Evolutionary conservation across 495 filamentous ascomycete species (phyloP).

Genomic region (Apiosordaria backusii): DNA sequence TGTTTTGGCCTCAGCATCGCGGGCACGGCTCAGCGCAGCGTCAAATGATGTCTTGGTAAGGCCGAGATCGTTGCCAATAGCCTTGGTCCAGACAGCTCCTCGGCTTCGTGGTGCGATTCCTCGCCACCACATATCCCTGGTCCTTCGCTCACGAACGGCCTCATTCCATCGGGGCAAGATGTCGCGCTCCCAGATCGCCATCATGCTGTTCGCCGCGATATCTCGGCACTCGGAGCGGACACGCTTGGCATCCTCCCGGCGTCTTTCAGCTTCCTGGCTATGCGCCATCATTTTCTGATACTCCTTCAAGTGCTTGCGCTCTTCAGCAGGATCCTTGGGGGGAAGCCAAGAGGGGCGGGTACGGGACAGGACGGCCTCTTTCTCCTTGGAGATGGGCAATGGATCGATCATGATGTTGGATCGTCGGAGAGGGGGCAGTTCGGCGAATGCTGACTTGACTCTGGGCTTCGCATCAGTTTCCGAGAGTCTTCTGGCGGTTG

Average conservation of each 20-base stretch:
- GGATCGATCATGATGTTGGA: conserved; percentile 96
- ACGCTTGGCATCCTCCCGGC: conserved; percentile 48
- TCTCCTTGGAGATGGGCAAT: conserved; percentile 91
- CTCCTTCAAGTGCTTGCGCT: conserved; percentile 84
- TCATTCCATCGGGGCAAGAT: conserved; percentile 82
- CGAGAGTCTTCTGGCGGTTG: conserved; percentile 34
- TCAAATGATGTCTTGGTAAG: conserved; percentile 72
- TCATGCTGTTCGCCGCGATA: conserved; percentile 62
- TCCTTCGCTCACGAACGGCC: conserved; percentile 68
- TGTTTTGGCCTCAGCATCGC: conserved; percentile 56
- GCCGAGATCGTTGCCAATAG: conserved; percentile 85
- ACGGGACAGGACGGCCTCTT: conserved; percentile 84
- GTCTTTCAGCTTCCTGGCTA: conserved; percentile 65
- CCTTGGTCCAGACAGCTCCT: conserved; percentile 79
- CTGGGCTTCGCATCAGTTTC: conserved; percentile 55
- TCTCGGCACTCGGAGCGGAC: conserved; percentile 48
- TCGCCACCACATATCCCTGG: conserved; percentile 90
- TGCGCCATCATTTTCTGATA: conserved; percentile 91
- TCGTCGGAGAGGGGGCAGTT: conserved; percentile 78
- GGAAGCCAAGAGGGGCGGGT: conserved; percentile 94
- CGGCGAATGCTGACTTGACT: conserved; percentile 52
- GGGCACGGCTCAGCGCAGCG: conserved; percentile 72
- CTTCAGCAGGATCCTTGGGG: conserved; percentile 89
- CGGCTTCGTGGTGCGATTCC: conserved; percentile 77
- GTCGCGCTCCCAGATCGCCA: conserved; percentile 82